A percentile compares a stretch with the other conserved stretches of the same genome.
Evolutionary conservation across 2,329 filamentous ascomycete species (phyloP).

Genomic region (Aspergillus persii): DNA sequence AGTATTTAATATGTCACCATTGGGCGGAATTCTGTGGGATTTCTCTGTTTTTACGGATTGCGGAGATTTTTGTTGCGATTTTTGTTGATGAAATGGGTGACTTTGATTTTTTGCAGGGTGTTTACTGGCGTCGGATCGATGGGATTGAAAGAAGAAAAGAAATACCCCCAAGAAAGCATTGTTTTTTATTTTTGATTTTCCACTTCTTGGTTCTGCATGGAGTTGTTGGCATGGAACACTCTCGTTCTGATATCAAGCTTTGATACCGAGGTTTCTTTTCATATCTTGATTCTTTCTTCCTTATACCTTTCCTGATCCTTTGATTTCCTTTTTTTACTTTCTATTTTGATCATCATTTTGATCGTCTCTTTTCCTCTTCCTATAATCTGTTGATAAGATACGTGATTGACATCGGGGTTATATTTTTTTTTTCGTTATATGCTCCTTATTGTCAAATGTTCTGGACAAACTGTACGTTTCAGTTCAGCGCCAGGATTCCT

Average conservation of each 20-base stretch:
- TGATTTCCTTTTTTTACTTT: background rate
- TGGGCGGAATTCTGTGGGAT: constrained; percentile 9
- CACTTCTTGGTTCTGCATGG: background rate
- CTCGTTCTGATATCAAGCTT: background rate
- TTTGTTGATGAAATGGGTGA: constrained; percentile 8
- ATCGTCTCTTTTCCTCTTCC: background rate
- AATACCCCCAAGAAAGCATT: constrained; percentile 21
- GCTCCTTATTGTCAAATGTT: background rate
- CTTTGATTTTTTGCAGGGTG: background rate
- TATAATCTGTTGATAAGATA: background rate
- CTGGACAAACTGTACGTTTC: background rate
- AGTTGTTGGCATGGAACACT: constrained; percentile 11
- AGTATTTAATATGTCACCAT: constrained; percentile 14
- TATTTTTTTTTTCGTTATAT: background rate
- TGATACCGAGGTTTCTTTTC: background rate
- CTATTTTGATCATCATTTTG: background rate
- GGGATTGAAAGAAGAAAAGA: constrained; percentile 17
- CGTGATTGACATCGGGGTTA: background rate
- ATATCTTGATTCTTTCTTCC: constrained; percentile 4
- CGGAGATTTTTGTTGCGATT: background rate
- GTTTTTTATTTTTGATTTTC: constrained; percentile 8
- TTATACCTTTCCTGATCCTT: background rate
- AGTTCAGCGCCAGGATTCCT: background rate
- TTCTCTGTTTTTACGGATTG: background rate
- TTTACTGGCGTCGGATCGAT: background rate